Percentiles rank a stretch among this genome's conserved stretches.
These are phyloP conservation scores for Citrus maxima DNA, from an alignment of 345 rosid species.

Conservation along the genomic window DNA sequence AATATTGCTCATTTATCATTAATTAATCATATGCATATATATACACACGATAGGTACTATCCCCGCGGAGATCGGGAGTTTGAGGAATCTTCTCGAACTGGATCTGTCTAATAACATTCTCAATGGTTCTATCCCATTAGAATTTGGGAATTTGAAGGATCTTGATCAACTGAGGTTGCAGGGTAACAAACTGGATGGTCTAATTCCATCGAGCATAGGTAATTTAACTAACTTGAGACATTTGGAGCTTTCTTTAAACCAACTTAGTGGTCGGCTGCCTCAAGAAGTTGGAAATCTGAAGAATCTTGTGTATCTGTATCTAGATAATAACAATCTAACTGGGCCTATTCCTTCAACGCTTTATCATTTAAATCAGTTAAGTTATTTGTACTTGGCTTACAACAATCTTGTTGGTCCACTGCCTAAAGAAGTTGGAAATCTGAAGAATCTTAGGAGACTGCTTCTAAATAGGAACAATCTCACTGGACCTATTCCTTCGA, in stretches of 20 bases:
- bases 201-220: neutral
- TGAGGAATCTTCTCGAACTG: accelerated
- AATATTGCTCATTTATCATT: too few relatives aligned
- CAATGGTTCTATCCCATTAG: neutral
- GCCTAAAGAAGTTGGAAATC: neutral
- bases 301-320: accelerated
- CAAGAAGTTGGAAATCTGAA: neutral
- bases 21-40: too few relatives aligned
- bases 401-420: neutral
- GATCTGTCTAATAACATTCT: accelerated
- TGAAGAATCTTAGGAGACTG: neutral
- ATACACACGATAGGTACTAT: neutral
- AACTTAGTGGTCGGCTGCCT: neutral
- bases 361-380: too few relatives aligned
- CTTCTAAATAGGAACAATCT: neutral
- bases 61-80: neutral
- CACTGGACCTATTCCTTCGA: neutral
- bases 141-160: too few relatives aligned
- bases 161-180: accelerated
- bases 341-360: neutral
- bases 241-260: neutral
- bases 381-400: too few relatives aligned
- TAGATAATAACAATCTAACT: neutral
- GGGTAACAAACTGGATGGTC: too few relatives aligned
- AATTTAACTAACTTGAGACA: neutral